A percentile compares a stretch with the other conserved stretches of the same genome.
phyloP scores from a whole-genome alignment of 2,329 filamentous ascomycete species.

The Trichoderma koningii region DNA sequence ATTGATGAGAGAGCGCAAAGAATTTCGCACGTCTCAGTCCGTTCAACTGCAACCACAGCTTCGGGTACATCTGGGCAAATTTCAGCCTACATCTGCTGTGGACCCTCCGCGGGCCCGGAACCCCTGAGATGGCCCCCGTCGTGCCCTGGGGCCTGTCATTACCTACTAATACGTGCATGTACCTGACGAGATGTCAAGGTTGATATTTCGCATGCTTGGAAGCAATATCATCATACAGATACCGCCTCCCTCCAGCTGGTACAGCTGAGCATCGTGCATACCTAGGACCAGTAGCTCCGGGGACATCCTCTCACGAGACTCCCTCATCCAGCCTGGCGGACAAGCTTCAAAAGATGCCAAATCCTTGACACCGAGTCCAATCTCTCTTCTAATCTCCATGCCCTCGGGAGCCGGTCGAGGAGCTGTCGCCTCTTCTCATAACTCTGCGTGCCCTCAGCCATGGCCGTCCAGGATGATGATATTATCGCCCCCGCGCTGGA shows the following conservation, averaged over 20 bases:
- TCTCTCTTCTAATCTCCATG: neutral
- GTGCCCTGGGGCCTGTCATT: neutral
- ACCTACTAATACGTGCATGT: no score
- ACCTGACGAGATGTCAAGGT: no score
- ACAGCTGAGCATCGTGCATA: neutral
- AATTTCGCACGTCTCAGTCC: neutral
- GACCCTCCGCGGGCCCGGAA: neutral
- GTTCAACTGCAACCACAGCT: neutral
- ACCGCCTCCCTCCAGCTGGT: neutral
- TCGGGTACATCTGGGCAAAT: no score
- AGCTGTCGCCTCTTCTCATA: neutral
- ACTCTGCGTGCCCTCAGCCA: slow-evolving; percentile 1
- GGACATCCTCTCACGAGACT: neutral
- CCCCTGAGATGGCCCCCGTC: slow-evolving; percentile 7
- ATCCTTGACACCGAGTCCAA: neutral
- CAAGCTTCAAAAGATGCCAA: slow-evolving; percentile 6
- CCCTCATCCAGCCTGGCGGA: neutral
- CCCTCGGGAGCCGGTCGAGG: neutral
- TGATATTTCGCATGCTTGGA: no score
- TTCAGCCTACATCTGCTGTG: neutral
- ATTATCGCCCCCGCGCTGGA: slow-evolving; percentile 24
- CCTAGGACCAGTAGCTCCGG: neutral
- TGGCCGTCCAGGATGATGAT: slow-evolving; percentile 12
- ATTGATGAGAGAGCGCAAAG: neutral
- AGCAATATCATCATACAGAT: neutral